Evolutionary conservation across 2,329 filamentous ascomycete species (phyloP).

Genomic region (Colletotrichum incanum): DNA sequence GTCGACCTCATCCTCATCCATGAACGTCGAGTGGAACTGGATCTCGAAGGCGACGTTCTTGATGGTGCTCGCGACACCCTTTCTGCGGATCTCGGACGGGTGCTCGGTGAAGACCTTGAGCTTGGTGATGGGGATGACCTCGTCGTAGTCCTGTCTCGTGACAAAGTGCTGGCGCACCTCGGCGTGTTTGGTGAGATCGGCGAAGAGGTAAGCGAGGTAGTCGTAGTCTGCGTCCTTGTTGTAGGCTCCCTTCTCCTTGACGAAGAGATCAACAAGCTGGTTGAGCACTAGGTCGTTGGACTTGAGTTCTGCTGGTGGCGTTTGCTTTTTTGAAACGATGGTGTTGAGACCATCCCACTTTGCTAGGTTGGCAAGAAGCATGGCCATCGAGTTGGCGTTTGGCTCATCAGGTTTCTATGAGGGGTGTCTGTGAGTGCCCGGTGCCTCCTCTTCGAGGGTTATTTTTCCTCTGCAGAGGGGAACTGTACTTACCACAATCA

Average conservation of each 20-base stretch:
- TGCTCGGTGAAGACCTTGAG: slow-evolving; percentile 96
- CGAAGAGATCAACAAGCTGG: slow-evolving; percentile 95
- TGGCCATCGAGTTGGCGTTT: slow-evolving; percentile 87
- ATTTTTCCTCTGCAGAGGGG: not conserved
- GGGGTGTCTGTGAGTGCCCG: slow-evolving; percentile 4
- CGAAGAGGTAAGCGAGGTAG: slow-evolving; percentile 94
- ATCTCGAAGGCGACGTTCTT: slow-evolving; percentile 95
- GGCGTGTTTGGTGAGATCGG: slow-evolving; percentile 88
- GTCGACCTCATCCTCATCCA: slow-evolving; percentile 81
- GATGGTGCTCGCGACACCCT: slow-evolving; percentile 95
- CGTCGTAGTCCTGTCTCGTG: slow-evolving; percentile 81
- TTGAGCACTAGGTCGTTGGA: slow-evolving; percentile 84
- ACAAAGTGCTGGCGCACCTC: slow-evolving; percentile 84
- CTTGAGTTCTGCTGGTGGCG: slow-evolving; percentile 78
- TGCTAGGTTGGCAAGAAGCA: slow-evolving; percentile 92
- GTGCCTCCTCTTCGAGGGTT: slow-evolving; percentile 19
- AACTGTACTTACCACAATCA: slow-evolving; percentile 78
- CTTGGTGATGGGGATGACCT: slow-evolving; percentile 90
- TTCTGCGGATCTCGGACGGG: slow-evolving; percentile 83
- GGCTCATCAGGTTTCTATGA: slow-evolving; percentile 78
- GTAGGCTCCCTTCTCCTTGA: slow-evolving; percentile 86
- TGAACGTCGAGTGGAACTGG: slow-evolving; percentile 77
- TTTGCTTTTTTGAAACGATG: slow-evolving; percentile 78
- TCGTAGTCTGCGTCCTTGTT: slow-evolving; percentile 92
- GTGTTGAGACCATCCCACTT: slow-evolving; percentile 83